Evolutionary conservation across 2,329 filamentous ascomycete species (phyloP).

Genomic region (Ophiostoma fasciatum): DNA sequence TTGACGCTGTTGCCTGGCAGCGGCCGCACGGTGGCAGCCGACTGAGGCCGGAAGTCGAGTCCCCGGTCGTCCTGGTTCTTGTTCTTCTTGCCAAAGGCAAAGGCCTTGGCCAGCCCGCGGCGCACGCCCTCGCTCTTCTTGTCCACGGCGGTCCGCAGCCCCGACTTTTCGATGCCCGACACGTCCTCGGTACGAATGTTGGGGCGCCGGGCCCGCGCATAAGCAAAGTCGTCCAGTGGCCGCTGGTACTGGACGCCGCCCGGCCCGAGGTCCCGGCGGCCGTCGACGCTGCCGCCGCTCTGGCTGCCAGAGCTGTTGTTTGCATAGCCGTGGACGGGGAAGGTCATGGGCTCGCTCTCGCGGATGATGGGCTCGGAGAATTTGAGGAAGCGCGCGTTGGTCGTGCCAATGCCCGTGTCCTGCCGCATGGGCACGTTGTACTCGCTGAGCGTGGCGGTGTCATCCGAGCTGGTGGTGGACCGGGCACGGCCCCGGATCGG

Average conservation of each 20-base stretch:
- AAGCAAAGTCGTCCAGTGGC: conserved; percentile 28
- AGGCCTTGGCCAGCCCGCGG: conserved; percentile 37
- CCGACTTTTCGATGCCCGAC: conserved; percentile 40
- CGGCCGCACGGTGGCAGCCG: conserved; percentile 23
- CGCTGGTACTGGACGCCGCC: conserved; percentile 12
- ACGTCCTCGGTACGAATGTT: conserved; percentile 34
- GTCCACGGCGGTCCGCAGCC: conserved; percentile 35
- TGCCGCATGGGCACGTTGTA: conserved; percentile 22
- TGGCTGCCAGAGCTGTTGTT: conserved; percentile 21
- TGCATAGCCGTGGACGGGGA: conserved; percentile 14
- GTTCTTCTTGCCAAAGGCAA: conserved; percentile 35
- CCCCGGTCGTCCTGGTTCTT: conserved; percentile 15
- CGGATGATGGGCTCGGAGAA: conserved; percentile 25
- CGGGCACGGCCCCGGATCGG: conserved; percentile 19
- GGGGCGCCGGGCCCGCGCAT: conserved; percentile 27
- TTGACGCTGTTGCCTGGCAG: conserved; percentile 9
- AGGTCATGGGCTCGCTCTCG: conserved; percentile 18
- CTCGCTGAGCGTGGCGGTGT: conserved; percentile 25
- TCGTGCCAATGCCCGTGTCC: conserved; percentile 26
- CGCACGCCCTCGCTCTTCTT: conserved; percentile 41
- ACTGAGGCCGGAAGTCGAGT: conserved; percentile 20
- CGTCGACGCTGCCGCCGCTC: conserved; percentile 23
- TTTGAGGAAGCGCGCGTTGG: conserved; percentile 29
- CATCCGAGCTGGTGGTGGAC: conserved; percentile 24
- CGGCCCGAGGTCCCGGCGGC: conserved; percentile 16